phyloP scores from a whole-genome alignment of 2,329 filamentous ascomycete species.

The Chaetomium sp. region DNA sequence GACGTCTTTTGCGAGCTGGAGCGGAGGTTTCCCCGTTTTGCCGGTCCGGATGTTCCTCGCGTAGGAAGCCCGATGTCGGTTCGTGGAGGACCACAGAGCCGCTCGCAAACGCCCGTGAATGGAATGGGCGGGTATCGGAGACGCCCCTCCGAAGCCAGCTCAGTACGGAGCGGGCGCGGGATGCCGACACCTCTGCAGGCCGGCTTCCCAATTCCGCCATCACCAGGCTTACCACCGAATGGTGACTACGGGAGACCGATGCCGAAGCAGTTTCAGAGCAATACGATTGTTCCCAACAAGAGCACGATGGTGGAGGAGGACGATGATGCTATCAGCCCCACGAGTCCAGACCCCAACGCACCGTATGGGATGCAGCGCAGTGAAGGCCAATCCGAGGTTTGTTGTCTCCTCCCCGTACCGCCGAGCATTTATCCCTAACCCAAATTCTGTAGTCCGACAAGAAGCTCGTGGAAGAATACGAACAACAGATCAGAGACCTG shows the following conservation, averaged over 20 bases:
- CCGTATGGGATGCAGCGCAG: conserved; percentile 39
- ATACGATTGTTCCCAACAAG: conserved; percentile 96
- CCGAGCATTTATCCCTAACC: conserved; percentile 31
- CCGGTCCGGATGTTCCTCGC: conserved; percentile 67
- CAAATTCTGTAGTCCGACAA: conserved; percentile 58
- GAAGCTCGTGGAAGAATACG: conserved; percentile 76
- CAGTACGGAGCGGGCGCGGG: conserved; percentile 51
- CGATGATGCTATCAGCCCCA: conserved; percentile 57
- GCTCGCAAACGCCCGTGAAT: conserved; percentile 64
- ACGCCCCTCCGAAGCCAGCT: conserved; percentile 64
- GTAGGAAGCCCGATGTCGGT: conserved; percentile 69
- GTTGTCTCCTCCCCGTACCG: conserved; percentile 22
- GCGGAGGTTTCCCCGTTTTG: conserved; percentile 81
- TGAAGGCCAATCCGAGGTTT: conserved; percentile 32
- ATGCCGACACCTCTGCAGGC: conserved; percentile 34
- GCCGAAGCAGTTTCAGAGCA: conserved; percentile 89
- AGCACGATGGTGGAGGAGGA: conserved; percentile 97
- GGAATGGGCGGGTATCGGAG: conserved; percentile 54
- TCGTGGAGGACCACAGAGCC: conserved; percentile 61
- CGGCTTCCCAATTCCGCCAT: conserved; percentile 53
- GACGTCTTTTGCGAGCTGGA: conserved; percentile 97
- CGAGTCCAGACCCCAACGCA: conserved; percentile 57
- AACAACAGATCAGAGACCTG: conserved; percentile 73
- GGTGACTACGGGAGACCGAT: conserved; percentile 75
- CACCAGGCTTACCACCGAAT: conserved; percentile 57